Conservation (phyloP, 2,329 filamentous ascomycete species). For the Fusarium kyushuense region DNA sequence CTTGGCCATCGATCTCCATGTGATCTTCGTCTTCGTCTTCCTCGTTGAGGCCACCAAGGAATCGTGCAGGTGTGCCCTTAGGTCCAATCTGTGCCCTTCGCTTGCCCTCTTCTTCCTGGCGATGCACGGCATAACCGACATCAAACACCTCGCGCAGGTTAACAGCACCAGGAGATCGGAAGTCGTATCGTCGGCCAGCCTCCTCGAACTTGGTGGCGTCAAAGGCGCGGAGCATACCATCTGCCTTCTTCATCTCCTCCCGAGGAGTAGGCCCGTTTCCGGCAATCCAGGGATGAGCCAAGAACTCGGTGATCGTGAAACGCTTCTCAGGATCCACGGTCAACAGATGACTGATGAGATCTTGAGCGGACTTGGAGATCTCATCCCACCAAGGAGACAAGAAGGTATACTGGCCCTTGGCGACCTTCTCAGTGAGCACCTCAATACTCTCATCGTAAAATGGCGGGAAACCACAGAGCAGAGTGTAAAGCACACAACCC, state of each 20-base stretch:
- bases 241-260: conserved; percentile 69
- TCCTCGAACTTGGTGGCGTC: conserved; percentile 66
- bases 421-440: conserved; percentile 96
- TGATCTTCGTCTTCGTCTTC: conserved; percentile 65
- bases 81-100: conserved; percentile 84
- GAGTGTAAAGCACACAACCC: conserved; percentile 94
- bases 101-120: conserved; percentile 96
- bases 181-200: conserved; percentile 81
- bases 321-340: conserved; percentile 96
- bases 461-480: conserved; percentile 96
- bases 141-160: conserved; percentile 98
- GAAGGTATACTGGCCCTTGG: conserved; percentile 96
- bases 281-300: conserved; percentile 94
- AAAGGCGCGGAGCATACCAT: conserved; percentile 63
- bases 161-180: conserved; percentile 93
- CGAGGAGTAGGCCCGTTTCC: conserved; percentile 69
- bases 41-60: conserved; percentile 75
- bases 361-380: conserved; percentile 93
- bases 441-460: conserved; percentile 99
- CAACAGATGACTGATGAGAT: conserved; percentile 91
- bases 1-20: conserved; percentile 71
- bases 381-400: conserved; percentile 99
- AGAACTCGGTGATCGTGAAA: conserved; percentile 92
- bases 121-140: conserved; percentile 96
- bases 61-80: conserved; percentile 72